These are phyloP conservation scores for Saturnispora sanitii DNA, from an alignment of 805 yeast genomes.

Conservation along the genomic window DNA sequence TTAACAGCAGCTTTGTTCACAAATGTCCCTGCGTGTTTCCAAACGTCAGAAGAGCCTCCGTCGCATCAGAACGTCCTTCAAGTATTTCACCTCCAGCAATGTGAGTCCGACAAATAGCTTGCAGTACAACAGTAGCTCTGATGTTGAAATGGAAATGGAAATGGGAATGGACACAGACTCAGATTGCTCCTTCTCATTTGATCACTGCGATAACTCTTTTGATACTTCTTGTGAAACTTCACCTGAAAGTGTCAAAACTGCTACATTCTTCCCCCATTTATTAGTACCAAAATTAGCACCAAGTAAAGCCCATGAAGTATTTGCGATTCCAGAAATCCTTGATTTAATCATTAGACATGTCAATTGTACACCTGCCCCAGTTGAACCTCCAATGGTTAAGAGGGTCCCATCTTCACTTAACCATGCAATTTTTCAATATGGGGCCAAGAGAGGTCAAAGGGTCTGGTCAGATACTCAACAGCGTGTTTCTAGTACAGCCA, in stretches of 20 bases:
- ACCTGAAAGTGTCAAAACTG: constrained; percentile 1
- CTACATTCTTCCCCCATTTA: constrained; percentile 4
- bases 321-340: constrained; percentile 70
- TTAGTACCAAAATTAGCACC: too few species aligned
- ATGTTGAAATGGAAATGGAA: too few species aligned
- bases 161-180: too few species aligned
- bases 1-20: too few species aligned
- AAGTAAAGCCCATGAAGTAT: constrained; percentile 29
- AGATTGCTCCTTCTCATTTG: not conserved
- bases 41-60: not conserved
- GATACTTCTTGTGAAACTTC: constrained; percentile 3
- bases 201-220: constrained; percentile 1
- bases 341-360: constrained; percentile 48
- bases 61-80: too few species aligned
- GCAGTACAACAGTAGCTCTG: too few species aligned
- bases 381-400: constrained; percentile 50
- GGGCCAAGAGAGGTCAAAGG: constrained; percentile 31
- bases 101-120: too few species aligned
- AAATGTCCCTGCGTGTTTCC: not conserved
- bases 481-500: not conserved
- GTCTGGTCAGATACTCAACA: constrained; percentile 22
- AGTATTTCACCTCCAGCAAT: too few species aligned
- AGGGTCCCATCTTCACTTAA: constrained; percentile 63
- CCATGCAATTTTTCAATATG: constrained; percentile 53
- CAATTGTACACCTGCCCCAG: constrained; percentile 50